Conservation (phyloP, 2,329 filamentous ascomycete genomes). For the Aureobasidium sp. region DNA sequence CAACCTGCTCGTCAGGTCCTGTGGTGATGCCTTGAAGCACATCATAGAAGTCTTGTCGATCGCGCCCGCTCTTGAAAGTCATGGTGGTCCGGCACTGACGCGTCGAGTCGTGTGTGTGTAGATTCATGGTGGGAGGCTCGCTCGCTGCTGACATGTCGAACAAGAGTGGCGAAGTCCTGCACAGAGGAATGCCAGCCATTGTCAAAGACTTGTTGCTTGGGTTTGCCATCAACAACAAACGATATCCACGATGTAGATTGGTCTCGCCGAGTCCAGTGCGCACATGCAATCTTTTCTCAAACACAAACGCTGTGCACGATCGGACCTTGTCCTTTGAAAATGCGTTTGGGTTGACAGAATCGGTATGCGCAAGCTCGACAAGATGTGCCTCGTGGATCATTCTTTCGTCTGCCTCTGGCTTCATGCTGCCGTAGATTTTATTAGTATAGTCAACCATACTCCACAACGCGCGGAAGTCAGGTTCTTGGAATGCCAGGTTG, state of each 20-base stretch:
- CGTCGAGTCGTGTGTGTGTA: constrained; percentile 62
- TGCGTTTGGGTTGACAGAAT: constrained; percentile 59
- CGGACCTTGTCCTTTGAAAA: constrained; percentile 71
- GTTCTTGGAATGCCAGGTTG: constrained; percentile 61
- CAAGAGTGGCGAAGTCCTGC: constrained; percentile 60
- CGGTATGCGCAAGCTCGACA: constrained; percentile 73
- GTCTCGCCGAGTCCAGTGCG: constrained; percentile 66
- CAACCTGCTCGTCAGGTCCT: constrained; percentile 60
- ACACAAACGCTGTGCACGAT: constrained; percentile 66
- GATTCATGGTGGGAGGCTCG: constrained; percentile 62
- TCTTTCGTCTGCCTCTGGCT: constrained; percentile 61
- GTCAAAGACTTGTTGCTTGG: constrained; percentile 71
- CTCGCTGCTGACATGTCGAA: constrained; percentile 62
- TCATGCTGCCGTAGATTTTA: constrained; percentile 66
- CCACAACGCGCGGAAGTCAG: constrained; percentile 74
- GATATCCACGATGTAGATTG: constrained; percentile 69
- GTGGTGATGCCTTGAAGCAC: constrained; percentile 67
- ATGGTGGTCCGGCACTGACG: constrained; percentile 66
- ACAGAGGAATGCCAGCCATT: constrained; percentile 64
- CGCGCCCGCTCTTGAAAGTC: constrained; percentile 64
- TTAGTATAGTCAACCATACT: constrained; percentile 79
- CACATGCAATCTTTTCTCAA: constrained; percentile 63
- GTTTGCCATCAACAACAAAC: constrained; percentile 70
- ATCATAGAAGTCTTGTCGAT: constrained; percentile 64
- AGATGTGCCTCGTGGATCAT: constrained; percentile 63